Percentiles rank a stretch among this genome's conserved stretches.
These are phyloP conservation scores for Colletotrichum lentis DNA, from an alignment of 2,329 filamentous ascomycete species.

Conservation along the genomic window DNA sequence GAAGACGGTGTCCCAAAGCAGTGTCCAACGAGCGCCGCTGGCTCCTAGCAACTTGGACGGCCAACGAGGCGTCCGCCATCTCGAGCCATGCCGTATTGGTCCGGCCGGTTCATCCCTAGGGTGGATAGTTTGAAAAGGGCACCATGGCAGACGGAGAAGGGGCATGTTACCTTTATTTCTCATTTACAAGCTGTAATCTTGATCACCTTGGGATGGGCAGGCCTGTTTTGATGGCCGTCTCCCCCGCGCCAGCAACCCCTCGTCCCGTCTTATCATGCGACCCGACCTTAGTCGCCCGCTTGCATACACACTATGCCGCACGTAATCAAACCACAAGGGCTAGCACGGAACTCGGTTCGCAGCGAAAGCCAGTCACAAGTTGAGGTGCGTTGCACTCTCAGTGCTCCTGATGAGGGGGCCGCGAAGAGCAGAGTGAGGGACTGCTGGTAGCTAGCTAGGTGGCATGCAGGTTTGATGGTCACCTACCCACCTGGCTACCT, in stretches of 20 bases:
- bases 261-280: slow-evolving; percentile 9
- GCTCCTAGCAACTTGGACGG: slow-evolving; percentile 30
- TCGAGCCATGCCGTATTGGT: slow-evolving; percentile 19
- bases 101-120: slow-evolving; percentile 20
- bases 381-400: background rate
- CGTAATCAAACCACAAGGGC: background rate
- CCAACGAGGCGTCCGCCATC: slow-evolving; percentile 23
- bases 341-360: background rate
- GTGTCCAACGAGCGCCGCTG: slow-evolving; percentile 21
- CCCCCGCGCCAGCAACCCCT: background rate
- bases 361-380: slow-evolving; percentile 5
- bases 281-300: slow-evolving; percentile 20
- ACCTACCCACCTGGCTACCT: no score
- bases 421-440: background rate
- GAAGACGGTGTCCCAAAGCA: slow-evolving; percentile 33
- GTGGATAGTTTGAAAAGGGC: background rate
- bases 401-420: background rate
- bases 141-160: background rate
- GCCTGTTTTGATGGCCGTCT: background rate
- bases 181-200: slow-evolving; percentile 27
- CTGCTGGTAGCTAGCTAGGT: background rate
- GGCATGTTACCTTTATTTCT: slow-evolving; percentile 19
- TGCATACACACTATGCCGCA: background rate
- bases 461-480: slow-evolving; percentile 33
- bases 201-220: slow-evolving; percentile 28